These are phyloP conservation scores for Trichoderma breve DNA, from an alignment of 2,329 filamentous ascomycete species.

Conservation along the genomic window DNA sequence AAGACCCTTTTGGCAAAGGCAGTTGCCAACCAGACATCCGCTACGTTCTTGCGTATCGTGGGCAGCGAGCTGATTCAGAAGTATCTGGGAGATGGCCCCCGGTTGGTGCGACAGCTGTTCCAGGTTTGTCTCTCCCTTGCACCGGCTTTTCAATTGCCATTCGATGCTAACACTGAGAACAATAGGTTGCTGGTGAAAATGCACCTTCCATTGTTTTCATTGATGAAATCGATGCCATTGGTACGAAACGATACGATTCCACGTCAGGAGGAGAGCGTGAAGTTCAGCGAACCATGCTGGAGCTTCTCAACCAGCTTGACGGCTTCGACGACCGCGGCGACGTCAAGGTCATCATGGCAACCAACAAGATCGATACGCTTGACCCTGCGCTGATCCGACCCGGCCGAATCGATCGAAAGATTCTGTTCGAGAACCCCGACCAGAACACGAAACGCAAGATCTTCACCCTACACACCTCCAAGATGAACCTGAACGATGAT, in stretches of 20 bases:
- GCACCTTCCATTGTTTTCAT: constrained; percentile 98
- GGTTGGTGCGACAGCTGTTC: constrained; percentile 93
- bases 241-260: constrained; percentile 97
- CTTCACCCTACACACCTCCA: constrained; percentile 94
- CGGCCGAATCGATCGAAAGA: constrained; percentile 98
- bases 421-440: constrained; percentile 66
- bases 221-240: constrained; percentile 98
- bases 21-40: constrained; percentile 97
- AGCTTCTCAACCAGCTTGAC: constrained; percentile 95
- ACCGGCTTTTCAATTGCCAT: not conserved
- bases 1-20: constrained; percentile 96
- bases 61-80: constrained; percentile 98
- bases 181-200: constrained; percentile 87
- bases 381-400: constrained; percentile 95
- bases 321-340: constrained; percentile 98
- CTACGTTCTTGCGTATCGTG: constrained; percentile 95
- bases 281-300: constrained; percentile 97
- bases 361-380: constrained; percentile 98
- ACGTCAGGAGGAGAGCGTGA: constrained; percentile 96
- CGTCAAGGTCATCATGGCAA: constrained; percentile 99
- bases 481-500: constrained; percentile 95
- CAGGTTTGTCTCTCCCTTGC: constrained; percentile 51
- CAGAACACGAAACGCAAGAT: constrained; percentile 97
- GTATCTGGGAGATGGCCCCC: constrained; percentile 92
- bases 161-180: not conserved